A percentile compares a stretch with the other conserved stretches of the same genome.
Conservation (phyloP, 2,329 filamentous ascomycete species). For the Pezicula carpinea region DNA sequence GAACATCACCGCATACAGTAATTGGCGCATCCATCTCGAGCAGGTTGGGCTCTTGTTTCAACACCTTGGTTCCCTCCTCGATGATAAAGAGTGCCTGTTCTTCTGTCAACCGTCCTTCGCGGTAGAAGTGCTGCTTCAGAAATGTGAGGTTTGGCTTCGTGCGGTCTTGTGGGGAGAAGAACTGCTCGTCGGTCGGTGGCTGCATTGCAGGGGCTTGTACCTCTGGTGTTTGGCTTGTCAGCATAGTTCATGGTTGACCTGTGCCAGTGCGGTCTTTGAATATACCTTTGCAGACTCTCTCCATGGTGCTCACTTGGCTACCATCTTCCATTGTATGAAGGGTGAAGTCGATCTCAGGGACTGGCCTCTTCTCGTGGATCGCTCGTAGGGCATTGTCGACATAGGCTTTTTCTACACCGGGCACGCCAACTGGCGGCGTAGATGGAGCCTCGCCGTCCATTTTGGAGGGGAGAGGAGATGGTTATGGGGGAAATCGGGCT, state of each 20-base stretch:
- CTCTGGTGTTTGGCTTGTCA: slow-evolving; percentile 52
- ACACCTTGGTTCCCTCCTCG: slow-evolving; percentile 77
- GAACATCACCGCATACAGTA: slow-evolving; percentile 96
- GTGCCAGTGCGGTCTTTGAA: background rate
- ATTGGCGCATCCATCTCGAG: slow-evolving; percentile 99
- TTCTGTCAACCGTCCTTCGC: slow-evolving; percentile 93
- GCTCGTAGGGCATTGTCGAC: slow-evolving; percentile 90
- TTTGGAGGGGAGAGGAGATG: background rate
- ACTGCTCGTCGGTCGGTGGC: slow-evolving; percentile 89
- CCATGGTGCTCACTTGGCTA: slow-evolving; percentile 87
- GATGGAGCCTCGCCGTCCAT: slow-evolving; percentile 26
- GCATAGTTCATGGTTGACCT: slow-evolving; percentile 1
- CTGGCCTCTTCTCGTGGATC: slow-evolving; percentile 88
- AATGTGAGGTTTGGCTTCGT: slow-evolving; percentile 90
- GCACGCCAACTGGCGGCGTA: slow-evolving; percentile 10
- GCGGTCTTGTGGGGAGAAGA: slow-evolving; percentile 81
- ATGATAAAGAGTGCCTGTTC: slow-evolving; percentile 98
- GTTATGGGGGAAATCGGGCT: background rate
- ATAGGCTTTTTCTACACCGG: slow-evolving; percentile 35
- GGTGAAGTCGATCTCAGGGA: slow-evolving; percentile 97
- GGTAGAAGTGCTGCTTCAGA: slow-evolving; percentile 97
- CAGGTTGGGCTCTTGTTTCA: slow-evolving; percentile 88
- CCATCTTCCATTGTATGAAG: slow-evolving; percentile 98
- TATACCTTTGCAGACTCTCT: slow-evolving; percentile 97
- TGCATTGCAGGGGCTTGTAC: slow-evolving; percentile 95